Conservation (phyloP, 2,329 filamentous ascomycete species). For the Fusarium vanettenii region DNA sequence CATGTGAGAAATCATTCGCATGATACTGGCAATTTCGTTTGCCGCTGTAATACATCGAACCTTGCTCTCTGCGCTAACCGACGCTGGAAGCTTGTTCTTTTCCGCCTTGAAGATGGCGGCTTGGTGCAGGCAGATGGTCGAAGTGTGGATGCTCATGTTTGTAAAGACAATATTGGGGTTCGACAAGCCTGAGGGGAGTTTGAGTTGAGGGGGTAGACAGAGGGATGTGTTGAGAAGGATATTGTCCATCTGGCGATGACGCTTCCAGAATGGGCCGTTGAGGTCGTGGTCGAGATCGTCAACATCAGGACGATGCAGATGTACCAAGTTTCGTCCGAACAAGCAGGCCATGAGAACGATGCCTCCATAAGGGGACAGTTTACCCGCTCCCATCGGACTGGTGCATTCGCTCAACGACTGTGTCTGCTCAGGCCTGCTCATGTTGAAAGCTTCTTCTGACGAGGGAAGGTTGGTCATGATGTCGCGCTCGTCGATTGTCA, state of each 20-base stretch:
- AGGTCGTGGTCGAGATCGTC: conserved; percentile 88
- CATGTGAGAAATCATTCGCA: conserved; percentile 93
- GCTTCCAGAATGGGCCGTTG: conserved; percentile 95
- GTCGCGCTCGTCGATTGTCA: conserved; percentile 92
- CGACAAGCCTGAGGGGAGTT: conserved; percentile 78
- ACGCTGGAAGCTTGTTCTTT: conserved; percentile 81
- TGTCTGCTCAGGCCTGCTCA: conserved; percentile 79
- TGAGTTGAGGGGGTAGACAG: conserved; percentile 82
- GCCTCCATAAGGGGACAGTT: conserved; percentile 81
- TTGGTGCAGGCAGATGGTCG: conserved; percentile 96
- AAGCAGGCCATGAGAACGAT: conserved; percentile 88
- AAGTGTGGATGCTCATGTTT: conserved; percentile 98
- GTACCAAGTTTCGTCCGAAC: conserved; percentile 90
- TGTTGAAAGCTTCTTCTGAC: conserved; percentile 86
- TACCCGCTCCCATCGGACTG: conserved; percentile 76
- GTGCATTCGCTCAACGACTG: conserved; percentile 77
- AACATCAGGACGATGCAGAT: conserved; percentile 86
- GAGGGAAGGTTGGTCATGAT: conserved; percentile 87
- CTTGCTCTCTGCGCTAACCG: conserved; percentile 89
- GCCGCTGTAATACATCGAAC: conserved; percentile 92
- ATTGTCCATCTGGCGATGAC: conserved; percentile 89
- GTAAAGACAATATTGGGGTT: conserved; percentile 91
- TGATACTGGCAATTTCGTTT: conserved; percentile 92
- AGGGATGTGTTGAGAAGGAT: conserved; percentile 89
- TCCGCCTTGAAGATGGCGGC: conserved; percentile 98